A percentile compares a stretch with the other conserved stretches of the same genome.
Conservation (phyloP, 2,329 filamentous ascomycete species). For the Fusarium veterinarium region DNA sequence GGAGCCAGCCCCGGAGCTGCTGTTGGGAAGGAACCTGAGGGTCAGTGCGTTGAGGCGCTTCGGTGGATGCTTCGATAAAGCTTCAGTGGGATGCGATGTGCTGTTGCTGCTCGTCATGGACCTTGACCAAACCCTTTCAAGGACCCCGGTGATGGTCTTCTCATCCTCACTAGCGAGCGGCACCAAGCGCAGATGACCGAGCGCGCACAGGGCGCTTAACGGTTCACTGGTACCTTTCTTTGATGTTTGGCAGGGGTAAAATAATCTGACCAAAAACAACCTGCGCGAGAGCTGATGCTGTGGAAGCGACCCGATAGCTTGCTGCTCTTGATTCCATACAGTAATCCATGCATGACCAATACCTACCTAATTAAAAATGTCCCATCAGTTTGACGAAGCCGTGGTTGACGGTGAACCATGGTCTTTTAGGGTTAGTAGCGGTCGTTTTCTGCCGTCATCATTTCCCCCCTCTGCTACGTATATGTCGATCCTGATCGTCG, state of each 20-base stretch:
- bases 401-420: conserved; percentile 36
- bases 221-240: conserved; percentile 27
- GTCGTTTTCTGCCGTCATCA: conserved; percentile 38
- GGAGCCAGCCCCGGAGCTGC: conserved; percentile 13
- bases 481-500: conserved; percentile 45
- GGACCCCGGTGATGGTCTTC: conserved; percentile 33
- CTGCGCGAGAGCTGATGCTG: conserved; percentile 10
- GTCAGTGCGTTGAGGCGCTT: conserved; percentile 39
- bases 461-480: conserved; percentile 30
- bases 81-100: conserved; percentile 32
- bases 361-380: conserved; percentile 3
- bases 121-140: conserved; percentile 28
- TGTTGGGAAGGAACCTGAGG: conserved; percentile 16
- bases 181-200: conserved; percentile 48
- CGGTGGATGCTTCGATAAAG: conserved; percentile 41
- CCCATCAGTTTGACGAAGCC: neutral
- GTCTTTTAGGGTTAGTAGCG: conserved; percentile 24
- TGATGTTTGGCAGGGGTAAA: conserved; percentile 19
- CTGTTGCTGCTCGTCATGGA: conserved; percentile 36
- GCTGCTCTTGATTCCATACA: conserved; percentile 23
- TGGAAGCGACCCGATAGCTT: conserved; percentile 38
- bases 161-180: conserved; percentile 37
- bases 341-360: conserved; percentile 6
- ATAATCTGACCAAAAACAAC: conserved; percentile 13
- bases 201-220: conserved; percentile 43